A percentile compares a stretch with the other conserved stretches of the same genome.
Evolutionary conservation across 371 early-diverging fungal genomes (phyloP).

Genomic region (Chytridium lagenaria): DNA sequence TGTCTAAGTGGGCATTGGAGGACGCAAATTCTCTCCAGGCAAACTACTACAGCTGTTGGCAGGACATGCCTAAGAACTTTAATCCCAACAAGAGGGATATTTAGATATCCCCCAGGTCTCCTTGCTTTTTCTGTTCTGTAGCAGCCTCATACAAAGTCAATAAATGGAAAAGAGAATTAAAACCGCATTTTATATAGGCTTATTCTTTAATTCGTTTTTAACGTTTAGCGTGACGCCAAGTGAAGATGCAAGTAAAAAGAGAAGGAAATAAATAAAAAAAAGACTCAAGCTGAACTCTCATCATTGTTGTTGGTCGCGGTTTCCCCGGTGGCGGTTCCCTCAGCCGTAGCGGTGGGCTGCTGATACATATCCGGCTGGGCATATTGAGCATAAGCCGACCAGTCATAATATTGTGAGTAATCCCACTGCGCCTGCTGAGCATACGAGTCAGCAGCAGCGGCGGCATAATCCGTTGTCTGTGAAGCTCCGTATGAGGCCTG

Average conservation of each 20-base stretch:
- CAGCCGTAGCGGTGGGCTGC: conserved; percentile 1
- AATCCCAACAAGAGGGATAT: conserved; percentile 20
- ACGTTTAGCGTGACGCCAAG: too few relatives aligned
- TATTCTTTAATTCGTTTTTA: too few relatives aligned
- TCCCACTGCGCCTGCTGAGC: neutral
- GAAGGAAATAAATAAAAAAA: too few relatives aligned
- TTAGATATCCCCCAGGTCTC: neutral
- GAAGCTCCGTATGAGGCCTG: neutral
- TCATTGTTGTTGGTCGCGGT: too few relatives aligned
- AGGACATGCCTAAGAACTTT: conserved; percentile 44
- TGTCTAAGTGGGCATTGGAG: conserved; percentile 85
- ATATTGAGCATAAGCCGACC: conserved; percentile 14
- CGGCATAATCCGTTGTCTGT: neutral
- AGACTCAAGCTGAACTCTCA: too few relatives aligned
- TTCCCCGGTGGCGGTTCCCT: too few relatives aligned
- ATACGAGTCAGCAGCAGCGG: conserved; percentile 10
- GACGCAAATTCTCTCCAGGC: conserved; percentile 52
- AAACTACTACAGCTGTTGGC: conserved; percentile 54
- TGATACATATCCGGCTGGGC: neutral
- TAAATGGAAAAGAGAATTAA: too few relatives aligned
- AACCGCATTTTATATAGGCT: neutral
- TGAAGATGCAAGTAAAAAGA: too few relatives aligned
- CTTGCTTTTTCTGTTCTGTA: neutral
- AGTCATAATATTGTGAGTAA: conserved; percentile 9
- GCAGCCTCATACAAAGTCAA: too few relatives aligned